Evolutionary conservation across 2,329 filamentous ascomycete genomes (phyloP), one percentile per base, ranked within the genome.

Genomic region (Waltergamsia citrina): DNA sequence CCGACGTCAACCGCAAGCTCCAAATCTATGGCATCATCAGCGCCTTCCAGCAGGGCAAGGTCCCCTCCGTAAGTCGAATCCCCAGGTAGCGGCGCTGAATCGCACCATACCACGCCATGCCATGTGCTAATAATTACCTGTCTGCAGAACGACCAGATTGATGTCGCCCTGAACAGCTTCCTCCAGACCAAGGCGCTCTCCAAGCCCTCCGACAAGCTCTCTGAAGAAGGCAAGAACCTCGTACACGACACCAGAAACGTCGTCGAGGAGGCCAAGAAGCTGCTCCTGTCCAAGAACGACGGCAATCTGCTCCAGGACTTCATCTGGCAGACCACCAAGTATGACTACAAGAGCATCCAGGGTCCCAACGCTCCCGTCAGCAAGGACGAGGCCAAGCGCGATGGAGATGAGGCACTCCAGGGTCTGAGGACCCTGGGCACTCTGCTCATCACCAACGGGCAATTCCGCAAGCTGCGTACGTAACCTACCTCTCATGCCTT

Each of bases 231-330:
- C 38, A 79, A 79, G 53, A 59, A 63, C n/a, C 73, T 98, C 3
- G 75, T 95, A 4, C 63, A 66, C 27, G 90, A 96, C 46, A 62
- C 92, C 37, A 78, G 76, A 40, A 69, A 84, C 35, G 85, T 94
- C 33, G 78, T 98, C 29, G 75, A 82, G 49, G 75, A 92, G 55
- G 82, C 90, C 38, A 93, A 95, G 67, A 62, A 78, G 37, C 71
- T 98, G 10, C 64, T 96, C 7, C 68, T 98, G 18, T 83, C 81
- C 62, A 98, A 96, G 73, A 98, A 98, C 54, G 75, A 94, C 39
- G 92, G 88, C 52, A 87, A 98, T 50, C 63, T 96, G 38, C 65
- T 98, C 15, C 92, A 98, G 54, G 88, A 98, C 50, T 96, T 98
- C 60, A 85, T 96, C 60, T 98, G 85, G 82, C 84, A 94, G 54